A percentile compares a stretch with the other conserved stretches of the same genome.
Evolutionary conservation across 352 stramenopile genomes (phyloP).

Genomic region (Pythium brachiatum): DNA sequence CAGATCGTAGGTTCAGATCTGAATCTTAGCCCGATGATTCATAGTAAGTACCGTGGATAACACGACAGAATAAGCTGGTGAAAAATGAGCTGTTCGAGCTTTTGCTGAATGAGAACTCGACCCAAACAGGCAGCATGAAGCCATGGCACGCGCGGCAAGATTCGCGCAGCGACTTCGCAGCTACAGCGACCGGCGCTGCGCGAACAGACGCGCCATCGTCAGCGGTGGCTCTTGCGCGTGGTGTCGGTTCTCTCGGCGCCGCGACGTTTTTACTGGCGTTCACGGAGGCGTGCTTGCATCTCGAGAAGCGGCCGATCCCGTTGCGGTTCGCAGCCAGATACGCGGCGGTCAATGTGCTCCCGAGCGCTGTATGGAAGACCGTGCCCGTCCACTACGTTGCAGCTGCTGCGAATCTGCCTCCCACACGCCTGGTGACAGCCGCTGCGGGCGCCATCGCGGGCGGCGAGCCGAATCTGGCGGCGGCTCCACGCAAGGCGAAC

Average conservation of each 20-base stretch:
- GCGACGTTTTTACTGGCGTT: conserved; percentile 56
- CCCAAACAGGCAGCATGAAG: conserved; percentile 10
- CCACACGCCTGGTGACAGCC: conserved; percentile 30
- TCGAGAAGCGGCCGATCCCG: conserved; percentile 60
- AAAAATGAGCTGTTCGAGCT: no score
- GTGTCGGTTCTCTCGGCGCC: conserved; percentile 1
- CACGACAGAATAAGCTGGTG: conserved; percentile 3
- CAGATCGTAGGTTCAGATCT: background rate
- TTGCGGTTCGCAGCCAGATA: conserved; percentile 62
- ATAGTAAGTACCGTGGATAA: conserved; percentile 1
- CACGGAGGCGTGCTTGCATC: conserved; percentile 53
- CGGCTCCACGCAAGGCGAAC: conserved; percentile 17
- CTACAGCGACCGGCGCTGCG: background rate
- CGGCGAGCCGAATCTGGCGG: conserved; percentile 7
- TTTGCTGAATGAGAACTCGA: background rate
- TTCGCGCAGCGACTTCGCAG: conserved; percentile 20
- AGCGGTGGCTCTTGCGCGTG: background rate
- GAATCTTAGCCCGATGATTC: background rate
- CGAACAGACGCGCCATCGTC: background rate
- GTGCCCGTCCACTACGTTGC: conserved; percentile 47
- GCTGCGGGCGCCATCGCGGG: background rate
- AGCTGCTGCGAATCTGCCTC: conserved; percentile 30
- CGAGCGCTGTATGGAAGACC: conserved; percentile 62
- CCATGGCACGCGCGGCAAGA: conserved; percentile 14
- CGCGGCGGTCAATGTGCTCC: conserved; percentile 54